Evolutionary conservation across 805 yeast species (phyloP).

Genomic region (Jamesozyma hellenica): DNA sequence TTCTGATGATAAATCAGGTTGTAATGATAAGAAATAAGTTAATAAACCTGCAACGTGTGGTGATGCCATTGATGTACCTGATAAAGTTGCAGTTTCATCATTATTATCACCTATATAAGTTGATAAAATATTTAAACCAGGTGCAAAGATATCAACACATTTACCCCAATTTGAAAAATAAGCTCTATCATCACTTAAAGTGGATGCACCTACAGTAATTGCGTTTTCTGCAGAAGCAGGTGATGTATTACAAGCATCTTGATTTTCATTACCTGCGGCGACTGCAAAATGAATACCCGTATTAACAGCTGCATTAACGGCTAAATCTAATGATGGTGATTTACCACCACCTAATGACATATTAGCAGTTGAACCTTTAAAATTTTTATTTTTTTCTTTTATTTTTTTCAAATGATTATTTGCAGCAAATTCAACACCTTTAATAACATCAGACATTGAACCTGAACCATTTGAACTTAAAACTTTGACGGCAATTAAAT

Average conservation of each 20-base stretch:
- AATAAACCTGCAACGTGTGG: constrained; percentile 92
- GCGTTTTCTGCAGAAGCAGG: constrained; percentile 84
- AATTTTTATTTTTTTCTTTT: constrained; percentile 37
- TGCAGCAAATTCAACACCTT: constrained; percentile 80
- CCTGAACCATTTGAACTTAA: constrained; percentile 77
- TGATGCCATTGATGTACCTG: constrained; percentile 98
- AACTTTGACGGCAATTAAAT: constrained; percentile 75
- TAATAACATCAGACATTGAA: constrained; percentile 70
- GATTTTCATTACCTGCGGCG: constrained; percentile 93
- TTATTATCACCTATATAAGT: constrained; percentile 65
- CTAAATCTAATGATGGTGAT: constrained; percentile 76
- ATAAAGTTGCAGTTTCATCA: constrained; percentile 66
- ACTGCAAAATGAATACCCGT: constrained; percentile 89
- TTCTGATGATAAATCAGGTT: constrained; percentile 59
- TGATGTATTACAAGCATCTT: constrained; percentile 84
- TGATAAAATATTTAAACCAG: constrained; percentile 83
- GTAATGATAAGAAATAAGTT: constrained; percentile 78
- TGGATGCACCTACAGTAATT: constrained; percentile 91
- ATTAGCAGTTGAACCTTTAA: constrained; percentile 81
- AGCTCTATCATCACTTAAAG: constrained; percentile 82
- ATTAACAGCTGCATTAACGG: constrained; percentile 80
- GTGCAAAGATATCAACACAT: constrained; percentile 95
- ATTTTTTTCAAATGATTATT: constrained; percentile 46
- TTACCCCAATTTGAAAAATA: constrained; percentile 90
- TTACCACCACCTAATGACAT: constrained; percentile 94